These are phyloP conservation scores for Arthrobotrys sinensis DNA, from an alignment of 2,329 filamentous ascomycete species.

Conservation along the genomic window DNA sequence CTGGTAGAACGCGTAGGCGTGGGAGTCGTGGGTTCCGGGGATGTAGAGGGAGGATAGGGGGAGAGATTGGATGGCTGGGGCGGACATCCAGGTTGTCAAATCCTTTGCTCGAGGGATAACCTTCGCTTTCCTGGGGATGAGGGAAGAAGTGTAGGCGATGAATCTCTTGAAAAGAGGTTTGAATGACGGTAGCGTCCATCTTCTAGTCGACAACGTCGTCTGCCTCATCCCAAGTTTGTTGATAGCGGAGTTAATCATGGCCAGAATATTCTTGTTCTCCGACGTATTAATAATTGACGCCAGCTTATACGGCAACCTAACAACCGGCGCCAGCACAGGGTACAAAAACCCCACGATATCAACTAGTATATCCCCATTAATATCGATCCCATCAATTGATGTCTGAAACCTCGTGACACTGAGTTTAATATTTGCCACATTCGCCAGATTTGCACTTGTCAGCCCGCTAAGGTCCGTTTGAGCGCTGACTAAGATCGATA, in stretches of 20 bases:
- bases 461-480: constrained; percentile 35
- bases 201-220: background rate
- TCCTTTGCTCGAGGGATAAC: background rate
- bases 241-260: constrained; percentile 13
- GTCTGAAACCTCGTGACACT: constrained; percentile 44
- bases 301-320: constrained; percentile 50
- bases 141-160: background rate
- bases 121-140: background rate
- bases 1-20: constrained; percentile 46
- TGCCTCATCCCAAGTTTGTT: constrained; percentile 9
- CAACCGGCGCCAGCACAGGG: constrained; percentile 35
- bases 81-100: constrained; percentile 54
- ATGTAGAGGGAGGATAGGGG: constrained; percentile 40
- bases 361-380: constrained; percentile 53
- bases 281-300: constrained; percentile 45
- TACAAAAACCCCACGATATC: constrained; percentile 49
- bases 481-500: constrained; percentile 35
- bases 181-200: background rate
- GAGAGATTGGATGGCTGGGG: constrained; percentile 31
- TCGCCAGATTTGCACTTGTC: background rate
- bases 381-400: constrained; percentile 25
- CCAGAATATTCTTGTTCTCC: constrained; percentile 48
- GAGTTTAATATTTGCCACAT: constrained; percentile 27
- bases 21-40: constrained; percentile 54
- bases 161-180: constrained; percentile 4